Evolutionary conservation across 805 yeast genomes (phyloP), one percentile per base, ranked within the genome.

Genomic region (Metschnikowia proteae): DNA sequence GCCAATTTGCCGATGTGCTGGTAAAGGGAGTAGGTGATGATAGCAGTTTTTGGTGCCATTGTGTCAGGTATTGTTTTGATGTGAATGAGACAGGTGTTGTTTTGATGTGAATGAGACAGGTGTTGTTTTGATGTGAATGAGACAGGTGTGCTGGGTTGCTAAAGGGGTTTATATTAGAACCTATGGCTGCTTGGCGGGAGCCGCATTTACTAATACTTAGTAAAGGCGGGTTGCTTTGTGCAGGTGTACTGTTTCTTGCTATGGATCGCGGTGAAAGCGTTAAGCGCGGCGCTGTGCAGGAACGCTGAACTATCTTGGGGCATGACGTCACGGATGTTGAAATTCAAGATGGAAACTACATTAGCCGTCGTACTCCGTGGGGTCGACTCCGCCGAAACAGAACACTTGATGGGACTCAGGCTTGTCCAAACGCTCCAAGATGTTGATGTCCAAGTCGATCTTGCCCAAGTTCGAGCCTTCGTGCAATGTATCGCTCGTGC

Each of bases 1-100:
- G 96, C 94, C 60, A 90, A 62, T 31, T 73, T 66, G 52, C 78
- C 79, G 56, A 88, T 71, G 69, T 89, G 97, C 52, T 88, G 90
- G 71, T 85, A 88, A 38, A 83, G 73, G 26, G 96, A 84, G 76
- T 88, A 90, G 48, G 67, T 68, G 59, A 72, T 65, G 45, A 72
- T 70, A 45, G 77, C 77, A 50, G 70, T 63, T 58, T 62, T 69
- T 47, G 67, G 71, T 44, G 71, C 70, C 67, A 64, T 63, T 56
- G 38, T 59, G 9, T 35, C 38, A 10, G 25, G 13, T 9, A 23
- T 35, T 22, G n/a, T n/a, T n/a, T n/a, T n/a, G n/a, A n/a, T n/a
- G n/a, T n/a, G n/a, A n/a, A n/a, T n/a, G 17, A 17, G 17, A 17
- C 17, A 17, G 17, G 17, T 17, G 17, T 17, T 17, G 2, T 17